Base-by-base conservation (phyloP, 768 basidiomycete genomes). In the Russula dissimulans region DNA sequence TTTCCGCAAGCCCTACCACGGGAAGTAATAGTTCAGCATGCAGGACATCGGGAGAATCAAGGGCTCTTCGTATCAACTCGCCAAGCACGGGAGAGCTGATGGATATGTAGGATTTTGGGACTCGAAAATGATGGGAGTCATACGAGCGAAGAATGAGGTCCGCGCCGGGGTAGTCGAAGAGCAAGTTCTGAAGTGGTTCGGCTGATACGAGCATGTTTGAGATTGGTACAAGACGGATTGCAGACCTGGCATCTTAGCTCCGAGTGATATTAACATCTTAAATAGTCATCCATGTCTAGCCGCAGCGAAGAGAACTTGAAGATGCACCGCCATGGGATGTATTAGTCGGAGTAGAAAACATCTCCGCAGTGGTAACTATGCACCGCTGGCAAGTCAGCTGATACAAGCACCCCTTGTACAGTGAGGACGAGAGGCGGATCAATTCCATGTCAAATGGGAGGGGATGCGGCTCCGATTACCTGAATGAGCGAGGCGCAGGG, bases 131-230 rank as follows among this genome's bases (percentile, higher is more conserved):
- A 7, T 73, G 71, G 9, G 72, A 73, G 59, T 81, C 78, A 1
- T 70, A 67, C 10, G 78, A 74, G 43, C 73, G 73, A 42, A 81
- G 68, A 47, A 76, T 70, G 59, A 78, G 64, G 60, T 80, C 77
- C 8, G 75, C 76, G 17, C 74, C 72, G 22, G 54, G 66, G 50
- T 75, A 51, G 11, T 49, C 36, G 39, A 51, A 36, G 31, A 51
- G 18, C 12, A 51, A 15, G 29, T 57, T 44, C 8, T 10, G 3
- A 14, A 26, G 29, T 5, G 39, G 41, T 34, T 48, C 41, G 11
- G 5, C 26, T 14, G 12, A 42, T 17, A 15, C 6, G 41, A 42
- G 14, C 41, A 42, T 47, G 26, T 9, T 45, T 0, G 46, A 47
- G 14, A 4, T 26, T 46, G 22, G 26, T 31, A 14, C 5, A 29